phyloP scores from a whole-genome alignment of 495 filamentous ascomycete genomes.

The Penicillium tannophilum region DNA sequence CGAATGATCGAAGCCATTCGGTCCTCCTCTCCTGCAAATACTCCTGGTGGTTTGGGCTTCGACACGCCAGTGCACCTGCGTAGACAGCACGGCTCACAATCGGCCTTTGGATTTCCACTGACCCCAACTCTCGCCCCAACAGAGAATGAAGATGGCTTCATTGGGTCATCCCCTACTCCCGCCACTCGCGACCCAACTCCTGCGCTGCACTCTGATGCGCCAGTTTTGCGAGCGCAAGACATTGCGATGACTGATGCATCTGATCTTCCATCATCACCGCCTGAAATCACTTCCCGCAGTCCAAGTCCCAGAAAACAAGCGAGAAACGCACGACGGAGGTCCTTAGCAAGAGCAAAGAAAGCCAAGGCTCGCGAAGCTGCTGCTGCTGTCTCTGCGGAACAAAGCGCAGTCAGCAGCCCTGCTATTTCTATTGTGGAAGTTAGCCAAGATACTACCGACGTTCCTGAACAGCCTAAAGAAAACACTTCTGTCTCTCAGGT shows the following conservation, averaged over 20 bases:
- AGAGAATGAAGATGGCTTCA: slow-evolving; percentile 59
- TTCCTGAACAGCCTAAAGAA: slow-evolving; percentile 12
- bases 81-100: slow-evolving; percentile 25
- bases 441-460: not conserved
- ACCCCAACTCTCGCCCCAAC: slow-evolving; percentile 51
- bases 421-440: slow-evolving; percentile 7
- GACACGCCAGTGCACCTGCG: slow-evolving; percentile 41
- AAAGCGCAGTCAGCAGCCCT: slow-evolving; percentile 15
- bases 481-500: slow-evolving; percentile 12
- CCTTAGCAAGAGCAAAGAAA: slow-evolving; percentile 23
- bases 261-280: slow-evolving; percentile 47
- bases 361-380: slow-evolving; percentile 4
- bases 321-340: slow-evolving; percentile 16
- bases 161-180: slow-evolving; percentile 84
- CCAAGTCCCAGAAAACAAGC: slow-evolving; percentile 26
- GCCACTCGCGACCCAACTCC: slow-evolving; percentile 45
- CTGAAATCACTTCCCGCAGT: slow-evolving; percentile 31
- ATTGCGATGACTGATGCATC: slow-evolving; percentile 20
- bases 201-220: slow-evolving; percentile 20
- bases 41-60: slow-evolving; percentile 34
- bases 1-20: slow-evolving; percentile 70
- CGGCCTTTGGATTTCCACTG: slow-evolving; percentile 35
- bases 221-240: slow-evolving; percentile 21
- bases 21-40: slow-evolving; percentile 54
- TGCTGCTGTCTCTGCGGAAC: slow-evolving; percentile 2